Conservation (phyloP, 2,329 filamentous ascomycete genomes). For the Cladosporium sp. region DNA sequence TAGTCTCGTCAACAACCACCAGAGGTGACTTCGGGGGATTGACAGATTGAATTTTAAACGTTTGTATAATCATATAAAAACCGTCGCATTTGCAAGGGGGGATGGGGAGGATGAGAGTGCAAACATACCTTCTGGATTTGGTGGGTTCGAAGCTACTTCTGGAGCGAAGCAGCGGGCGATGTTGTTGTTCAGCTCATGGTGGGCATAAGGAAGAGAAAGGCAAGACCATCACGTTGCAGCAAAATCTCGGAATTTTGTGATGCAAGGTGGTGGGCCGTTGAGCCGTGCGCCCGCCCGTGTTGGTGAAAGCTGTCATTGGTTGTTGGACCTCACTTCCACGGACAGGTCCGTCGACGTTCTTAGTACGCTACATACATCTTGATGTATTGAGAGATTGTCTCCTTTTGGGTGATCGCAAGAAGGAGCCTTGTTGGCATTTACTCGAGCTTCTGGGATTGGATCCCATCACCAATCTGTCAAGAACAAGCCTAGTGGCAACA, state of each 20-base stretch:
- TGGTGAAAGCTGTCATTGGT: slow-evolving; percentile 2
- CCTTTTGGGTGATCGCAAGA: too few relatives aligned
- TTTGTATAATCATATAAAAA: slow-evolving; percentile 11
- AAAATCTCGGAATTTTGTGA: slow-evolving; percentile 9
- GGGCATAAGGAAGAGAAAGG: slow-evolving; percentile 2
- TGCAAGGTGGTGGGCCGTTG: not conserved
- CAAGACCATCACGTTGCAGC: not conserved
- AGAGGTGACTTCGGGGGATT: slow-evolving; percentile 62
- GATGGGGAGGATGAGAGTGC: not conserved
- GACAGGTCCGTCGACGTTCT: not conserved
- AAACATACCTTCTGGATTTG: slow-evolving; percentile 6
- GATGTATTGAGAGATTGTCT: too few relatives aligned
- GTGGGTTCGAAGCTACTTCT: slow-evolving; percentile 3
- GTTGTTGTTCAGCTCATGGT: slow-evolving; percentile 13
- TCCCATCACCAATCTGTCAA: too few relatives aligned
- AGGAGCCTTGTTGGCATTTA: too few relatives aligned
- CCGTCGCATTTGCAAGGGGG: too few relatives aligned
- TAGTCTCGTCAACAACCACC: slow-evolving; percentile 49
- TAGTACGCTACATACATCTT: too few relatives aligned
- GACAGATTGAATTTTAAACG: slow-evolving; percentile 59
- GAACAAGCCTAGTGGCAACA: too few relatives aligned
- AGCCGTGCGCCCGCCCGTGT: not conserved
- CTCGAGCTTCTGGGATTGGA: too few relatives aligned
- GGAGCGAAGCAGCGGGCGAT: slow-evolving; percentile 4
- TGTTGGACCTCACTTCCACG: slow-evolving; percentile 2